These are phyloP conservation scores for Chlorencoelia australis DNA, from an alignment of 2,329 filamentous ascomycete species.

Conservation along the genomic window DNA sequence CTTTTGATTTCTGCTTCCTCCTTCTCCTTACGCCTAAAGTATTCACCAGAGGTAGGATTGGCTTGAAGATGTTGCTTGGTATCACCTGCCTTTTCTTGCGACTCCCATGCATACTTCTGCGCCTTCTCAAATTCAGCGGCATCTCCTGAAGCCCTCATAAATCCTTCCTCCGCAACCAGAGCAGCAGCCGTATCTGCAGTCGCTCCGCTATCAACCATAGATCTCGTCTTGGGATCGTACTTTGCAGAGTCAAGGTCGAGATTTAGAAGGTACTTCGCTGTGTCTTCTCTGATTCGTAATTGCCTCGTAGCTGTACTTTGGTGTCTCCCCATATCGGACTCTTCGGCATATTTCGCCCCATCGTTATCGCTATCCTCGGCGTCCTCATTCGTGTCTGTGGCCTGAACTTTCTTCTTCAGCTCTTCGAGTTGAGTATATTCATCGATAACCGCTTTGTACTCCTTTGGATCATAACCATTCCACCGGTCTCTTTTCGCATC, in stretches of 20 bases:
- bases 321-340: conserved; percentile 92
- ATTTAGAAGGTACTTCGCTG: conserved; percentile 91
- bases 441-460: conserved; percentile 80
- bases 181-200: conserved; percentile 70
- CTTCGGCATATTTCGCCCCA: conserved; percentile 72
- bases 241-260: conserved; percentile 93
- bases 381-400: conserved; percentile 40
- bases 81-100: conserved; percentile 71
- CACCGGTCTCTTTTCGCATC: conserved; percentile 96
- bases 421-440: conserved; percentile 82
- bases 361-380: conserved; percentile 46
- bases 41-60: conserved; percentile 88
- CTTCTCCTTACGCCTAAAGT: conserved; percentile 68
- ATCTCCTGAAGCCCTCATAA: conserved; percentile 79
- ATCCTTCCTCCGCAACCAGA: conserved; percentile 86
- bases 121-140: conserved; percentile 87
- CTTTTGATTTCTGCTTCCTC: conserved; percentile 63
- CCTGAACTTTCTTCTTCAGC: conserved; percentile 44
- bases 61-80: conserved; percentile 85
- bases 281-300: conserved; percentile 87
- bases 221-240: conserved; percentile 92
- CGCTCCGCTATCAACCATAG: conserved; percentile 78
- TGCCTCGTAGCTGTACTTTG: conserved; percentile 87
- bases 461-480: conserved; percentile 91
- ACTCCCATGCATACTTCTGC: conserved; percentile 88